Percentiles rank a stretch among this genome's conserved stretches.
Conservation (phyloP, 306 rosid species). For the Casuarina cunninghamiana region DNA sequence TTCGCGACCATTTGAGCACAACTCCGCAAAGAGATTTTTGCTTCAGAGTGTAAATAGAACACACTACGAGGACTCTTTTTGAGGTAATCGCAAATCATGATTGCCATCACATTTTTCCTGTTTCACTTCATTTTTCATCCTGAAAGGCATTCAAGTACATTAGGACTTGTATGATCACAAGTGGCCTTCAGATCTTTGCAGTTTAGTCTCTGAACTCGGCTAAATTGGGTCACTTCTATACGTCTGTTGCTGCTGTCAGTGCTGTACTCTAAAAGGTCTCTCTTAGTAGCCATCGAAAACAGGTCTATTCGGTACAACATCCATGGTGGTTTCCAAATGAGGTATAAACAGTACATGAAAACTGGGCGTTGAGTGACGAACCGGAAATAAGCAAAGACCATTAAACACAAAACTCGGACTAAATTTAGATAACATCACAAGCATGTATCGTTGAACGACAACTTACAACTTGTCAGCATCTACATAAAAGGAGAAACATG, state of each 20-base stretch:
- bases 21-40: no score
- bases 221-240: neutral
- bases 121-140: no score
- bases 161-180: neutral
- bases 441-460: slow-evolving; percentile 35
- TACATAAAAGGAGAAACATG: slow-evolving; percentile 44
- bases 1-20: neutral
- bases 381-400: neutral
- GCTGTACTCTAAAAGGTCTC: neutral
- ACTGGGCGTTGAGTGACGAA: neutral
- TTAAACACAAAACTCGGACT: slow-evolving; percentile 30
- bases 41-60: neutral
- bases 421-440: slow-evolving; percentile 31
- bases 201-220: neutral
- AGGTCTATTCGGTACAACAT: neutral
- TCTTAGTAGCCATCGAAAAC: no score
- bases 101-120: no score
- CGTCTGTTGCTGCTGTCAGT: neutral
- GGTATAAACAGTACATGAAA: no score
- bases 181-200: neutral
- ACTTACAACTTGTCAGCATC: slow-evolving; percentile 39
- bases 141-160: no score
- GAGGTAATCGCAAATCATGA: neutral
- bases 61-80: neutral
- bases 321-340: neutral